Conservation (phyloP, 495 filamentous ascomycete genomes). For the Parachaetomium inaequale region DNA sequence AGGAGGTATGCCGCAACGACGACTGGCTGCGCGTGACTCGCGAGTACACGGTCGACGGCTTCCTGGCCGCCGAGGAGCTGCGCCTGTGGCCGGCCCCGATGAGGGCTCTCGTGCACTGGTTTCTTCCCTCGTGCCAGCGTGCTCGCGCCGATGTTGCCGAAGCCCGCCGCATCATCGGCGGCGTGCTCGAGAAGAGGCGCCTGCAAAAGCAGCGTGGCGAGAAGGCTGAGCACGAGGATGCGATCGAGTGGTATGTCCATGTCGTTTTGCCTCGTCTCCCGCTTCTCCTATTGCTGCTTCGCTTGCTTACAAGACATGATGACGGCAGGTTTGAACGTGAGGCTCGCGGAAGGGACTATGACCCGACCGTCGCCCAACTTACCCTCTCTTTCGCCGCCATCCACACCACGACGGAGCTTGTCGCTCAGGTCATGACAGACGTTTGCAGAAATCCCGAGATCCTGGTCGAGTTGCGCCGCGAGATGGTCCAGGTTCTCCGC, state of each 20-base stretch:
- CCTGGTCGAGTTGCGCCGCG: constrained; percentile 35
- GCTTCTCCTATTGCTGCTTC: not conserved
- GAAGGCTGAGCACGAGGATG: constrained; percentile 28
- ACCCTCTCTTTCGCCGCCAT: constrained; percentile 30
- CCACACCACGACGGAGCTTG: constrained; percentile 39
- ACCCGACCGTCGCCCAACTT: constrained; percentile 31
- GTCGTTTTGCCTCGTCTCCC: not conserved
- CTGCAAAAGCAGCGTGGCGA: constrained; percentile 18
- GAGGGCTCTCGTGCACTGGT: constrained; percentile 34
- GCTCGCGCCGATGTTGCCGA: constrained; percentile 23
- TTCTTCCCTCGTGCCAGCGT: constrained; percentile 33
- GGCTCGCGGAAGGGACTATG: constrained; percentile 28
- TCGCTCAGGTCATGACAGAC: constrained; percentile 37
- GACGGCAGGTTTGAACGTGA: constrained; percentile 24
- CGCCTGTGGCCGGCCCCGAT: constrained; percentile 32
- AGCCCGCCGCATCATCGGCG: constrained; percentile 26
- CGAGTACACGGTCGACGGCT: constrained; percentile 36
- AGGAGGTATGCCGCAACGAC: constrained; percentile 42
- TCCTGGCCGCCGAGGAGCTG: constrained; percentile 33
- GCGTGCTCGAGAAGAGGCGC: constrained; percentile 30
- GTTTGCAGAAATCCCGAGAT: constrained; percentile 38
- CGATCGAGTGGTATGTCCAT: constrained; percentile 32
- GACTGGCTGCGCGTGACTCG: constrained; percentile 44
- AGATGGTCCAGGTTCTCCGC: constrained; percentile 34
- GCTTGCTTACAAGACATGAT: not conserved